phyloP scores from a whole-genome alignment of 495 filamentous ascomycete species.

The Penicillium subrubescens region DNA sequence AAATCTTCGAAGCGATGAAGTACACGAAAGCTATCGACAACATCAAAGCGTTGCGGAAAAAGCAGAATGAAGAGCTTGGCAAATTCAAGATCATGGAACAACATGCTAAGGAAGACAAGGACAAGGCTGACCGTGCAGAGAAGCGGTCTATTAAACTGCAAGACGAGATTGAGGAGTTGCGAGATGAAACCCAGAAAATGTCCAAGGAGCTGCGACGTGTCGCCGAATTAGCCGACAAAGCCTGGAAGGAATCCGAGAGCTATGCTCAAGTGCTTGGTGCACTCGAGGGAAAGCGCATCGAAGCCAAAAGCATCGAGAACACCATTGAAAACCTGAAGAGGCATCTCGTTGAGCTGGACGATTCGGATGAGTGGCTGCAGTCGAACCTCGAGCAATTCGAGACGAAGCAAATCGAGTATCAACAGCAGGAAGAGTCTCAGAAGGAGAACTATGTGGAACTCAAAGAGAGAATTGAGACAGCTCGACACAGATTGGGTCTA shows the following conservation, averaged over 20 bases:
- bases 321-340: slow-evolving; percentile 68
- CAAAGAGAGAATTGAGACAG: slow-evolving; percentile 59
- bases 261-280: slow-evolving; percentile 68
- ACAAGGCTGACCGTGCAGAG: slow-evolving; percentile 73
- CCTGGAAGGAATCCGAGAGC: slow-evolving; percentile 60
- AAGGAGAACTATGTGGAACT: slow-evolving; percentile 64
- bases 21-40: slow-evolving; percentile 98
- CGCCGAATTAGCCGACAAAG: slow-evolving; percentile 55
- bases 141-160: slow-evolving; percentile 64
- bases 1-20: slow-evolving; percentile 95
- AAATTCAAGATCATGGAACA: slow-evolving; percentile 71
- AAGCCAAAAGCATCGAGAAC: slow-evolving; percentile 62
- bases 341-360: slow-evolving; percentile 72
- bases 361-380: slow-evolving; percentile 77
- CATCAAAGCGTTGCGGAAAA: slow-evolving; percentile 82
- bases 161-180: slow-evolving; percentile 71
- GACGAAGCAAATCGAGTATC: slow-evolving; percentile 64
- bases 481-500: slow-evolving; percentile 57
- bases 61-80: slow-evolving; percentile 71
- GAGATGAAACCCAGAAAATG: slow-evolving; percentile 58
- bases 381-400: slow-evolving; percentile 81
- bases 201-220: slow-evolving; percentile 58
- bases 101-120: slow-evolving; percentile 81
- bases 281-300: slow-evolving; percentile 72
- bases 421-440: slow-evolving; percentile 62